Evolutionary conservation across 148 eudicot species (phyloP), one percentile per base, ranked within the genome.

Genomic region (Cornus kousa): DNA sequence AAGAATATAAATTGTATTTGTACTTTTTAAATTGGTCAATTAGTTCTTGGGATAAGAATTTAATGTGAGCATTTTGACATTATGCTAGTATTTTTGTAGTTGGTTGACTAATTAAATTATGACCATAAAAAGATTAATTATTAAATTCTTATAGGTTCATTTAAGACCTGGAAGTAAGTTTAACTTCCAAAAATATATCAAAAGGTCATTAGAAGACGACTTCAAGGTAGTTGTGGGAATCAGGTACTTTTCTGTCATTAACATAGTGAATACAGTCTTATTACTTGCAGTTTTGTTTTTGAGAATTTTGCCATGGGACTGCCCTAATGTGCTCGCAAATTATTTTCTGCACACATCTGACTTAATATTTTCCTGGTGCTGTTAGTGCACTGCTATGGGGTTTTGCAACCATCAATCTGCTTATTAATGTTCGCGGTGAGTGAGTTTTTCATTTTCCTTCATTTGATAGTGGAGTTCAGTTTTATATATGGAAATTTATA

Each of bases 121-220:
- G 1, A 20, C 62, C 62, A 13, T 1, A 57, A 57, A 23, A 35
- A 22, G 16, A 71, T 39, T 20, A 73, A 23, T 59, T 69, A 14
- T 62, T 82, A 28, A 31, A 1, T 68, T 77, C 77, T 40, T 57
- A 3, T 69, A 96, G 99, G 97, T 92, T 82, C 99, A 96, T 82
- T 85, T 96, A 89, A 87, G 95, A 35, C 98, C 98, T 32, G 93
- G 99, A 85, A 91, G 89, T 82, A 91, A 90, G 83, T 96, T 96
- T 74, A 87, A 96, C 86, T 96, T 96, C 82, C 99, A 93, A 82
- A 96, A 94, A 76, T 96, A 96, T 81, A 92, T 96, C 70, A 92
- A 92, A 85, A 90, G 99, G 76, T 96, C 99, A 10, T 79, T 96
- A 37, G 99, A 96, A 92, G 99, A 96, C 43, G 99, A 96, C 89